phyloP scores from a whole-genome alignment of 495 filamentous ascomycete species.

The Penicillium angulare region DNA sequence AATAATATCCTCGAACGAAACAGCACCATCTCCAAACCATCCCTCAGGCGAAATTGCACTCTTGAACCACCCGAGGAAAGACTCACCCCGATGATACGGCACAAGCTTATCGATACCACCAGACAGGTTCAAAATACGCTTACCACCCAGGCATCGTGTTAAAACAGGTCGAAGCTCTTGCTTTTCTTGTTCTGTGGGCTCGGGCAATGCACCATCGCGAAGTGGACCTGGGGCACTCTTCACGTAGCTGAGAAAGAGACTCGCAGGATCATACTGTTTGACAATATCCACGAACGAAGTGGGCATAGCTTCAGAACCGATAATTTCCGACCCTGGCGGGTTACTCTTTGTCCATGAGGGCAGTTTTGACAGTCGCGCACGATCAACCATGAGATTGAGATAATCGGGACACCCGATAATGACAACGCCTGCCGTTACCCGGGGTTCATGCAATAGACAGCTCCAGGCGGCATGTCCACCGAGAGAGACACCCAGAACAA shows the following conservation, averaged over 20 bases:
- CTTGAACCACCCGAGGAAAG: constrained; percentile 72
- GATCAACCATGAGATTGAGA: constrained; percentile 71
- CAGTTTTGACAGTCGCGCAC: constrained; percentile 71
- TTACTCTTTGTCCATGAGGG: constrained; percentile 54
- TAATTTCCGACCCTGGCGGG: constrained; percentile 60
- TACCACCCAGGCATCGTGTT: constrained; percentile 57
- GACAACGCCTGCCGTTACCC: constrained; percentile 70
- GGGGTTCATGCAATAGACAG: constrained; percentile 70
- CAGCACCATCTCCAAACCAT: constrained; percentile 57
- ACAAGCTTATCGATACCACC: constrained; percentile 82
- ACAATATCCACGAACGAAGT: constrained; percentile 60
- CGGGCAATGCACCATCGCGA: constrained; percentile 39
- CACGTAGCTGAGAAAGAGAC: constrained; percentile 57
- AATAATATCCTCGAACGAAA: constrained; percentile 69
- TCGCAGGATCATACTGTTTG: constrained; percentile 65
- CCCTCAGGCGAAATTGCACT: constrained; percentile 48
- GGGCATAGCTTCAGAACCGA: constrained; percentile 77
- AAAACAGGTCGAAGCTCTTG: constrained; percentile 39
- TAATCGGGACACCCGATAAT: constrained; percentile 92
- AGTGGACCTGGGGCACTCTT: constrained; percentile 26
- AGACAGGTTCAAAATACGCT: constrained; percentile 73
- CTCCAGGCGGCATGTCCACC: constrained; percentile 91
- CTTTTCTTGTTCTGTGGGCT: constrained; percentile 46
- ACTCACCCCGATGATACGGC: constrained; percentile 66
- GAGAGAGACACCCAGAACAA: constrained; percentile 78